Evolutionary conservation across 75 land plant genomes (phyloP).

Genomic region (Cupressus sempervirens): DNA sequence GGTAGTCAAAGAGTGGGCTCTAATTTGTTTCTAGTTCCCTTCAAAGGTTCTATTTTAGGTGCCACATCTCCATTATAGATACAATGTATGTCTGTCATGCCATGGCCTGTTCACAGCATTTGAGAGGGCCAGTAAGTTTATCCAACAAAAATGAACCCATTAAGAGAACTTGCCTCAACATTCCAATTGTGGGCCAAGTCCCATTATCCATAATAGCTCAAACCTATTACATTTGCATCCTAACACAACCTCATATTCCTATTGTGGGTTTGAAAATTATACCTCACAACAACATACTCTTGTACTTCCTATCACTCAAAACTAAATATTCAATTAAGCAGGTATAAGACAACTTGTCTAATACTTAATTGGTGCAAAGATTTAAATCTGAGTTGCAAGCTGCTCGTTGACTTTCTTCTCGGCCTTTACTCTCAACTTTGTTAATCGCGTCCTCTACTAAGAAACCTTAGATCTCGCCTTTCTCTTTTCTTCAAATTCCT

Average conservation of each 20-base stretch:
- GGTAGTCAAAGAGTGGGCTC: too few species aligned
- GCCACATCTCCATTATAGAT: neutral
- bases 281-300: neutral
- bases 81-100: neutral
- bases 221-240: too few species aligned
- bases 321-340: neutral
- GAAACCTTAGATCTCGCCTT: constrained; percentile 59
- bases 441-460: constrained; percentile 65
- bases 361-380: constrained; percentile 54
- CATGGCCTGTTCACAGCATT: neutral
- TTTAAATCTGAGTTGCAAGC: constrained; percentile 41
- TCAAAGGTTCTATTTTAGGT: too few species aligned
- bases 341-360: constrained; percentile 6
- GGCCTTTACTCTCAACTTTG: constrained; percentile 52
- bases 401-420: constrained; percentile 52
- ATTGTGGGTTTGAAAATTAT: too few species aligned
- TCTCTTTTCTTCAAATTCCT: constrained; percentile 79
- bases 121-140: neutral
- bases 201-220: too few species aligned
- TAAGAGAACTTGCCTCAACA: too few species aligned
- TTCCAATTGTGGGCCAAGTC: too few species aligned
- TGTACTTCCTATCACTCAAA: neutral
- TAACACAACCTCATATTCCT: too few species aligned
- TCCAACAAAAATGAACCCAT: too few species aligned
- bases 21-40: too few species aligned